phyloP scores from a whole-genome alignment of 75 land plant genomes.

The Selaginella moellendorffii region DNA sequence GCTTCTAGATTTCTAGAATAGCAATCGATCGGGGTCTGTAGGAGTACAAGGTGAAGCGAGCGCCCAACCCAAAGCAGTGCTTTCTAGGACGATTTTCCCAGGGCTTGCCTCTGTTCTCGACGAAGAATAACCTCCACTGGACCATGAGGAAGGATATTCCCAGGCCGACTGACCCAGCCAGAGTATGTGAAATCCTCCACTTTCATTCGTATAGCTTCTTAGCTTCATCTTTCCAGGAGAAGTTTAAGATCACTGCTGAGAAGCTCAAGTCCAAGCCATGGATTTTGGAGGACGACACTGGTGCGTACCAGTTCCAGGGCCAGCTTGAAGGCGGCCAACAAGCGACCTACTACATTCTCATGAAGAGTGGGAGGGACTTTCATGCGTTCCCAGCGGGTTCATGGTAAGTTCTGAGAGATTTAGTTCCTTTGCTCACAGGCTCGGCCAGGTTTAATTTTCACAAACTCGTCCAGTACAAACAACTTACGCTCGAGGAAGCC shows the following conservation, averaged over 20 bases:
- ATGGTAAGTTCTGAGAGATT: conserved; percentile 41
- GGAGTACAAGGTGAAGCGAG: conserved; percentile 73
- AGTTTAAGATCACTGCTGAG: conserved; percentile 18
- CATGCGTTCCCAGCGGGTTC: conserved; percentile 86
- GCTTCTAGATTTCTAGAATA: not conserved
- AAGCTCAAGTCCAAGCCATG: conserved; percentile 89
- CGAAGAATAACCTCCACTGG: conserved; percentile 79
- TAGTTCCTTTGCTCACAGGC: not conserved
- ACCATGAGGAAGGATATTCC: conserved; percentile 68
- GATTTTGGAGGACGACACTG: conserved; percentile 89
- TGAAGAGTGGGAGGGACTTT: conserved; percentile 83
- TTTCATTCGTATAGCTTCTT: not conserved
- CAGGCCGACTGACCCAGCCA: conserved; percentile 61
- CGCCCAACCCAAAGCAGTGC: conserved; percentile 46
- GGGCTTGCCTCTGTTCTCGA: conserved; percentile 75
- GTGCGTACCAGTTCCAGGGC: conserved; percentile 76
- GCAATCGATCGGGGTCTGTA: conserved; percentile 15
- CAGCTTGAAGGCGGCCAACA: conserved; percentile 89
- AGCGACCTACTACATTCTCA: conserved; percentile 66
- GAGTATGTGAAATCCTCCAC: conserved; percentile 30
- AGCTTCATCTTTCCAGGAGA: not conserved
- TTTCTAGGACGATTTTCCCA: conserved; percentile 70
- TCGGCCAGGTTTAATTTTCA: conserved; percentile 70
- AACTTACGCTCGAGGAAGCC: conserved; percentile 97
- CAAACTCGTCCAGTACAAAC: conserved; percentile 92